A percentile compares a stretch with the other conserved stretches of the same genome.
These are phyloP conservation scores for Backusella luteola DNA, from an alignment of 192 early-diverging fungal genomes.

Conservation along the genomic window DNA sequence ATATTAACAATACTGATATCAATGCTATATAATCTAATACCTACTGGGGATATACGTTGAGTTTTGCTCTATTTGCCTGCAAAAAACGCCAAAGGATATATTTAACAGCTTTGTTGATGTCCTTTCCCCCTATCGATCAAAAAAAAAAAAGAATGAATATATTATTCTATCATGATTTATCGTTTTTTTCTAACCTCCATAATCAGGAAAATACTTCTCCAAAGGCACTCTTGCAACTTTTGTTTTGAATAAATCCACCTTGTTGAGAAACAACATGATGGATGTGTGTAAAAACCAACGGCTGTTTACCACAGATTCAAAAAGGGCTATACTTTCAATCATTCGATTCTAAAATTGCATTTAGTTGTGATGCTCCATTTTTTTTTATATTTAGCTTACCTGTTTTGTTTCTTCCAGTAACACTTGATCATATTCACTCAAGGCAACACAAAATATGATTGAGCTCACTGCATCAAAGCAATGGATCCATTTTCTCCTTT, in stretches of 20 bases:
- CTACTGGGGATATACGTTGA: slow-evolving; percentile 83
- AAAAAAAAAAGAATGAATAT: neutral
- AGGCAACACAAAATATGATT: slow-evolving; percentile 91
- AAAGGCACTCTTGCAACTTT: slow-evolving; percentile 80
- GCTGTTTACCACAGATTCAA: slow-evolving; percentile 91
- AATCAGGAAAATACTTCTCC: slow-evolving; percentile 86
- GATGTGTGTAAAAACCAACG: slow-evolving; percentile 90
- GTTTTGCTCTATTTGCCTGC: slow-evolving; percentile 78
- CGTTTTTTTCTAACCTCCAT: slow-evolving; percentile 42
- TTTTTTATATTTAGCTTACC: slow-evolving; percentile 27
- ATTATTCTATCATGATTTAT: neutral
- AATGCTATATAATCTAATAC: slow-evolving; percentile 8
- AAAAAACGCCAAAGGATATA: slow-evolving; percentile 89
- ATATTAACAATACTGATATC: neutral
- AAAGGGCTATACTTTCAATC: slow-evolving; percentile 86
- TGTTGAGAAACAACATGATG: slow-evolving; percentile 94
- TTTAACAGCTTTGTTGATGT: slow-evolving; percentile 79
- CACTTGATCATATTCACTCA: slow-evolving; percentile 93
- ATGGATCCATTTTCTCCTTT: slow-evolving; percentile 87
- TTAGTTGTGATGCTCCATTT: neutral
- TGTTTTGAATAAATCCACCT: slow-evolving; percentile 83
- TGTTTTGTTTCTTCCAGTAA: slow-evolving; percentile 80
- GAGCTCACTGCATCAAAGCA: slow-evolving; percentile 86
- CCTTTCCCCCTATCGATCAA: slow-evolving; percentile 53
- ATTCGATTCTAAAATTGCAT: slow-evolving; percentile 74